Conservation (phyloP, 192 early-diverging fungal species). For the Coemansia sp. region DNA sequence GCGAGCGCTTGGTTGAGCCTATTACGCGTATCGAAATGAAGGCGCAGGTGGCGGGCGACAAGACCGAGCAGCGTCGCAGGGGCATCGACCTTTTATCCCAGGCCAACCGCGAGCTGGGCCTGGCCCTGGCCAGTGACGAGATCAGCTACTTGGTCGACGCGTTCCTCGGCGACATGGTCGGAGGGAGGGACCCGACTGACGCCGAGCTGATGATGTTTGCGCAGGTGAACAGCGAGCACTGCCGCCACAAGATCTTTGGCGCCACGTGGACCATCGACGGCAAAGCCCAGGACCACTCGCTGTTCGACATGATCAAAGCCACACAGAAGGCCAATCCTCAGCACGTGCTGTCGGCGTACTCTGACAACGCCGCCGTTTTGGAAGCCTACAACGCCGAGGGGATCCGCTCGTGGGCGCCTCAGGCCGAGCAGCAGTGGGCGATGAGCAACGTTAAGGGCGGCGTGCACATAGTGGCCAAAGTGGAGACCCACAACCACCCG, state of each 20-base stretch:
- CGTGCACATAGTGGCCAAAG: constrained; percentile 92
- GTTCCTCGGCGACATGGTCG: constrained; percentile 62
- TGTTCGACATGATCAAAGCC: constrained; percentile 96
- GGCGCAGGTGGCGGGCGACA: not conserved
- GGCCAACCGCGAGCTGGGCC: constrained; percentile 89
- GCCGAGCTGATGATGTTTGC: constrained; percentile 99
- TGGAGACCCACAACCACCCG: constrained; percentile 99
- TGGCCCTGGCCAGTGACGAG: constrained; percentile 95
- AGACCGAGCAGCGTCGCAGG: not conserved
- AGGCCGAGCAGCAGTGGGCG: constrained; percentile 33
- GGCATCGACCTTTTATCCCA: constrained; percentile 60
- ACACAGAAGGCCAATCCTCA: constrained; percentile 83
- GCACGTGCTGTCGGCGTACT: constrained; percentile 92
- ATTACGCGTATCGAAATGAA: constrained; percentile 33
- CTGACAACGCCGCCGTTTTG: constrained; percentile 97
- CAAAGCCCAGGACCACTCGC: constrained; percentile 69
- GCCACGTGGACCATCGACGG: constrained; percentile 98
- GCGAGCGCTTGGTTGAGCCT: constrained; percentile 16
- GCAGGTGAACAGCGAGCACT: constrained; percentile 99
- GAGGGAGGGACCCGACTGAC: constrained; percentile 89
- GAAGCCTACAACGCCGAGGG: constrained; percentile 42
- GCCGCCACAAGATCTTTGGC: constrained; percentile 99
- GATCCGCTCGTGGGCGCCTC: constrained; percentile 50
- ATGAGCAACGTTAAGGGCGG: constrained; percentile 21
- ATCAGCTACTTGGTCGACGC: constrained; percentile 91